phyloP scores from a whole-genome alignment of 2,329 filamentous ascomycete genomes.

The Trichoderma sp. region DNA sequence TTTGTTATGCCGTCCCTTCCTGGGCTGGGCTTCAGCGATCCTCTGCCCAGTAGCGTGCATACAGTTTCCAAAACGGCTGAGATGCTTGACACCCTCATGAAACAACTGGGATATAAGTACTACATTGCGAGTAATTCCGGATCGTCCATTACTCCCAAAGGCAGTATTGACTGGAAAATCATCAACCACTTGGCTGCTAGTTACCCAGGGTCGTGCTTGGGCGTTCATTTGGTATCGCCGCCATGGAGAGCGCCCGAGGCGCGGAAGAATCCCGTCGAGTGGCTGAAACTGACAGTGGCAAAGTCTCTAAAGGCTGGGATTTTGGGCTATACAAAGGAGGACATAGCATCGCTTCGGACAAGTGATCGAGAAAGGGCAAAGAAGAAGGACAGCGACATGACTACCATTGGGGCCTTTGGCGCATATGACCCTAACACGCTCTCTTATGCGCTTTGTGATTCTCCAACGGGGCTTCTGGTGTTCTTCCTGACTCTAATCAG shows the following conservation, averaged over 20 bases:
- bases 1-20: slow-evolving; percentile 67
- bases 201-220: slow-evolving; percentile 55
- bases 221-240: slow-evolving; percentile 62
- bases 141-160: slow-evolving; percentile 48
- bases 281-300: slow-evolving; percentile 60
- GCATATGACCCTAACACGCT: slow-evolving; percentile 55
- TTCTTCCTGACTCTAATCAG: slow-evolving; percentile 53
- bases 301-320: slow-evolving; percentile 49
- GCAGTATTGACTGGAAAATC: slow-evolving; percentile 55
- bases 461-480: slow-evolving; percentile 59
- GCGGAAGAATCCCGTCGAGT: slow-evolving; percentile 47
- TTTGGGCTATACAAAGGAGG: slow-evolving; percentile 58
- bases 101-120: slow-evolving; percentile 56
- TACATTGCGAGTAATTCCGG: slow-evolving; percentile 61
- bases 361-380: slow-evolving; percentile 28
- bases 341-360: slow-evolving; percentile 47
- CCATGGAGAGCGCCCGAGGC: slow-evolving; percentile 53
- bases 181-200: slow-evolving; percentile 50
- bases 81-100: slow-evolving; percentile 62
- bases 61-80: slow-evolving; percentile 56
- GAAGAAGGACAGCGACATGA: slow-evolving; percentile 25
- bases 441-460: slow-evolving; percentile 63
- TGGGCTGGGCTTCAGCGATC: slow-evolving; percentile 67
- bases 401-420: slow-evolving; percentile 35
- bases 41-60: slow-evolving; percentile 52